Conservation (phyloP, 1,284 basidiomycete species). For the Leccinum olivaceoglutinosum region DNA sequence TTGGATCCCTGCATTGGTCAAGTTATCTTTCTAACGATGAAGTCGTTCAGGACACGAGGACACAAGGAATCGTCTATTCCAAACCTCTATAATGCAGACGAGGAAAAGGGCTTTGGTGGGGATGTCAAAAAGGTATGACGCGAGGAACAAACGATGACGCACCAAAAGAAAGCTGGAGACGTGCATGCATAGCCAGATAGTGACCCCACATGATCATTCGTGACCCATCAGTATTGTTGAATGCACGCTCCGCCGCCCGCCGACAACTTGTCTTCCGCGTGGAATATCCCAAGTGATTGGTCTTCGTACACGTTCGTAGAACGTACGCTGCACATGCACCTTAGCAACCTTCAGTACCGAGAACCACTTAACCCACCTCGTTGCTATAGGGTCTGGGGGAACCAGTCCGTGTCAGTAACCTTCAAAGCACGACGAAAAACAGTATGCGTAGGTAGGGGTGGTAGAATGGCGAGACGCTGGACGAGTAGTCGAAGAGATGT, state of each 20-base stretch:
- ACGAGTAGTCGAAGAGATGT: too few species aligned
- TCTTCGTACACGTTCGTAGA: slow-evolving; percentile 99
- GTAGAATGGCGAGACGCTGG: too few species aligned
- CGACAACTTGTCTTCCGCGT: slow-evolving; percentile 42
- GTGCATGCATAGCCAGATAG: slow-evolving; percentile 76
- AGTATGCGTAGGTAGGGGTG: slow-evolving; percentile 36
- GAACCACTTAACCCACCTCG: slow-evolving; percentile 45
- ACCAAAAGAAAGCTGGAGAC: slow-evolving; percentile 87
- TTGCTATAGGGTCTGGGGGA: slow-evolving; percentile 59
- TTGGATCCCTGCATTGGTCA: slow-evolving; percentile 47
- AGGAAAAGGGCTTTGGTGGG: slow-evolving; percentile 60
- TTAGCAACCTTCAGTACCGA: background rate
- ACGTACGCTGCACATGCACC: slow-evolving; percentile 59
- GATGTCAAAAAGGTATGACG: background rate
- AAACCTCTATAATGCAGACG: slow-evolving; percentile 83
- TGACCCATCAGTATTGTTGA: slow-evolving; percentile 37
- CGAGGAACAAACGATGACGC: slow-evolving; percentile 15
- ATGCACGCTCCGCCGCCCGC: slow-evolving; percentile 41
- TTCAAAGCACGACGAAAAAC: slow-evolving; percentile 1
- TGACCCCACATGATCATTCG: slow-evolving; percentile 67
- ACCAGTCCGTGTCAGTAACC: slow-evolving; percentile 7
- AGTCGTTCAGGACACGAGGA: slow-evolving; percentile 5
- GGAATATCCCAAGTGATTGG: slow-evolving; percentile 74
- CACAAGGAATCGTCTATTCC: slow-evolving; percentile 12
- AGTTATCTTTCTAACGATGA: slow-evolving; percentile 43